phyloP scores from a whole-genome alignment of 2,329 filamentous ascomycete species.

The Aspergillus sp. region DNA sequence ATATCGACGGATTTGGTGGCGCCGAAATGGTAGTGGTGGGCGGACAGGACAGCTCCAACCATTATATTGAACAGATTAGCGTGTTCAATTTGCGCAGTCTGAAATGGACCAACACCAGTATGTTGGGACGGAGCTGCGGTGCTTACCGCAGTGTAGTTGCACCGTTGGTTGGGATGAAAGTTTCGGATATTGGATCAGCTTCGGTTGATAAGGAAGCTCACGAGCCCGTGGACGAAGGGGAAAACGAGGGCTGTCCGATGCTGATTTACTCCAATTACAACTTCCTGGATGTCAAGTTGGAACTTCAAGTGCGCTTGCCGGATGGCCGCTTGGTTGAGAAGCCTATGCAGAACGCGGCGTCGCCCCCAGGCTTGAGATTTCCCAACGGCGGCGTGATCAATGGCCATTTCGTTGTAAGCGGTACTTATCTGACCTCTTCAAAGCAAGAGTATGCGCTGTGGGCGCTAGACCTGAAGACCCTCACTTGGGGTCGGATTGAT shows the following conservation, averaged over 20 bases:
- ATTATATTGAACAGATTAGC: conserved; percentile 98
- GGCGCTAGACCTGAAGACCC: conserved; percentile 82
- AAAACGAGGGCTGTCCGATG: conserved; percentile 63
- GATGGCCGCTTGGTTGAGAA: conserved; percentile 84
- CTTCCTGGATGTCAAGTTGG: conserved; percentile 93
- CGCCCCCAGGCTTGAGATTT: conserved; percentile 88
- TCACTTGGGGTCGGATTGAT: conserved; percentile 95
- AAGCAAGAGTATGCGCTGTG: conserved; percentile 98
- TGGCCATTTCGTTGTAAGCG: conserved; percentile 94
- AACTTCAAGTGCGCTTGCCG: conserved; percentile 81
- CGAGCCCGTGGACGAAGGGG: conserved; percentile 29
- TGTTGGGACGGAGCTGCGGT: conserved; percentile 87
- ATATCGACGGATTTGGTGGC: conserved; percentile 85
- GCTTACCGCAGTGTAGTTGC: conserved; percentile 95
- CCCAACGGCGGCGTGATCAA: conserved; percentile 95
- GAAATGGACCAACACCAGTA: conserved; percentile 90
- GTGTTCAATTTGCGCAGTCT: conserved; percentile 94
- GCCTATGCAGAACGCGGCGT: conserved; percentile 77
- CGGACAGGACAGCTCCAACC: conserved; percentile 94
- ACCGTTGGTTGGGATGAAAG: conserved; percentile 59
- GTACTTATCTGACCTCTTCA: conserved; percentile 94
- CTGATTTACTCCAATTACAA: conserved; percentile 99
- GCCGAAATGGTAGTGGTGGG: conserved; percentile 97
- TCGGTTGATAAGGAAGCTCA: conserved; percentile 39
- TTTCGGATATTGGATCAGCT: conserved; percentile 44